Evolutionary conservation across 805 yeast genomes (phyloP).

Genomic region (Candida silvicultrix): DNA sequence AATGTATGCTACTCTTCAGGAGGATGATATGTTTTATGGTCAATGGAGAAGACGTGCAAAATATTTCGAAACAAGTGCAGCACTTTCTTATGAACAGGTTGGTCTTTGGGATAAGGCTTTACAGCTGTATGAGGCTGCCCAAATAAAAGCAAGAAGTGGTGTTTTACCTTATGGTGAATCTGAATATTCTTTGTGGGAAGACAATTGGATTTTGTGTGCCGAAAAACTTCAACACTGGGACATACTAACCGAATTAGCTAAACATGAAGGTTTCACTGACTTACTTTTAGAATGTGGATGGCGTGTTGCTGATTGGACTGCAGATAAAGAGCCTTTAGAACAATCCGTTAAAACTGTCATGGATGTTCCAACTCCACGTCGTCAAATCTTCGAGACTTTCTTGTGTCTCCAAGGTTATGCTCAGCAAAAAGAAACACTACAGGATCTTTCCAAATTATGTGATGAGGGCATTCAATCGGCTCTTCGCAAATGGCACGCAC

Average conservation of each 20-base stretch:
- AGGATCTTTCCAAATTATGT: constrained; percentile 77
- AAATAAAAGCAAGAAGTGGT: constrained; percentile 92
- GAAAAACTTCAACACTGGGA: constrained; percentile 99
- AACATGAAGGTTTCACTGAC: constrained; percentile 97
- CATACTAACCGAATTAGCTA: constrained; percentile 88
- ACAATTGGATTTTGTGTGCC: constrained; percentile 96
- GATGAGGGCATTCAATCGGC: constrained; percentile 97
- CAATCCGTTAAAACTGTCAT: constrained; percentile 92
- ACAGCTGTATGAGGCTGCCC: constrained; percentile 92
- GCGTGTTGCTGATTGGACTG: constrained; percentile 98
- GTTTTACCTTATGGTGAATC: constrained; percentile 92
- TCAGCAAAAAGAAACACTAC: constrained; percentile 80
- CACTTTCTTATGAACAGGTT: constrained; percentile 88
- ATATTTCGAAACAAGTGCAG: constrained; percentile 87
- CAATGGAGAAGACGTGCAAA: constrained; percentile 96
- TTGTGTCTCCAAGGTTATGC: constrained; percentile 89
- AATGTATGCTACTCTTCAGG: constrained; percentile 80
- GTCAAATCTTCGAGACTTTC: constrained; percentile 94
- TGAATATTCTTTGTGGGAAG: constrained; percentile 96
- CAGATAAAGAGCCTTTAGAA: constrained; percentile 90
- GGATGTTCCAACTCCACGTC: constrained; percentile 98
- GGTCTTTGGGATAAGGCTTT: constrained; percentile 95
- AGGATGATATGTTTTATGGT: constrained; percentile 96
- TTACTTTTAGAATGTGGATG: constrained; percentile 96
- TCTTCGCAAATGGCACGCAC: constrained; percentile 84